phyloP scores from a whole-genome alignment of 2,329 filamentous ascomycete species.

The Arthrobotrys musiformis region DNA sequence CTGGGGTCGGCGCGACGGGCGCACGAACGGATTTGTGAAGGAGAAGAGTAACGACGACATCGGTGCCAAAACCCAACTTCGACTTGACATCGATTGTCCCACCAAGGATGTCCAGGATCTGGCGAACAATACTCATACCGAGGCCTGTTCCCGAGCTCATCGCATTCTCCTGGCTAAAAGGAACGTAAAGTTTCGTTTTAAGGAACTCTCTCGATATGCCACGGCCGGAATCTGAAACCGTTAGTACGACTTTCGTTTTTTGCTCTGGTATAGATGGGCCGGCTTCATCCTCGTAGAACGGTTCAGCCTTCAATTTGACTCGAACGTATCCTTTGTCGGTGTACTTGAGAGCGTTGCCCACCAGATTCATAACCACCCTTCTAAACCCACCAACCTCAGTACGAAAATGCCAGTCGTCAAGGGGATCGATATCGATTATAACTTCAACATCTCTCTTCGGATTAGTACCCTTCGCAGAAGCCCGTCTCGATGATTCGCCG shows the following conservation, averaged over 20 bases:
- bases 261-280: neutral
- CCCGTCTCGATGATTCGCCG: conserved; percentile 13
- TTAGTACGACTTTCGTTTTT: conserved; percentile 63
- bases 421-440: conserved; percentile 67
- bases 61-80: conserved; percentile 68
- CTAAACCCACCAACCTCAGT: conserved; percentile 69
- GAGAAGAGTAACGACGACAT: conserved; percentile 67
- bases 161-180: conserved; percentile 73
- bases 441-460: conserved; percentile 64
- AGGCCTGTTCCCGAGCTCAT: conserved; percentile 72
- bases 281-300: conserved; percentile 41
- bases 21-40: conserved; percentile 58
- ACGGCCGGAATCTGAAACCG: conserved; percentile 72
- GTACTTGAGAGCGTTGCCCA: conserved; percentile 73
- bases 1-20: neutral
- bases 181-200: conserved; percentile 70
- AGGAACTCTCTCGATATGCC: conserved; percentile 75
- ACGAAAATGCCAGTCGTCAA: conserved; percentile 67
- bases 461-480: conserved; percentile 52
- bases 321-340: conserved; percentile 68
- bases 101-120: conserved; percentile 70
- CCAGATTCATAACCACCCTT: conserved; percentile 72
- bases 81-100: conserved; percentile 71
- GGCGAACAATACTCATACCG: conserved; percentile 73
- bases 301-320: conserved; percentile 62